Percentiles rank a stretch among this genome's conserved stretches.
phyloP scores from a whole-genome alignment of 805 yeast genomes.

The Yarrowia sp. region DNA sequence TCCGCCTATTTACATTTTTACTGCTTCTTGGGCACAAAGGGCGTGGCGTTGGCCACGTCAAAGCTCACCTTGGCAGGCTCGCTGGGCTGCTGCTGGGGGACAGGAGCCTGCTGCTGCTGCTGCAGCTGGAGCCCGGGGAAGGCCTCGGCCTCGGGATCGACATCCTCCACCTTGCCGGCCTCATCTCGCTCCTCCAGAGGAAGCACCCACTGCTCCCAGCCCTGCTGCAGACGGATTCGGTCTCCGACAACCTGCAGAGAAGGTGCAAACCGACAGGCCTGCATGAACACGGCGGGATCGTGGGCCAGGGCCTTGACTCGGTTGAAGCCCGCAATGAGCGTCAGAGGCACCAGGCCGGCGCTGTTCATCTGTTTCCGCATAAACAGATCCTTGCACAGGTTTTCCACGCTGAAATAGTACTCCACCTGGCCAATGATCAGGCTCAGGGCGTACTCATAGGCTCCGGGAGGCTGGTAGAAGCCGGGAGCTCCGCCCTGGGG shows the following conservation, averaged over 20 bases:
- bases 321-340: constrained; percentile 63
- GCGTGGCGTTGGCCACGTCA: constrained; percentile 40
- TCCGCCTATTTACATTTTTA: constrained; percentile 9
- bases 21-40: constrained; percentile 37
- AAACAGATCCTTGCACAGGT: constrained; percentile 77
- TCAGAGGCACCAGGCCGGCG: constrained; percentile 67
- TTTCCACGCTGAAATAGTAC: constrained; percentile 86
- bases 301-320: constrained; percentile 67
- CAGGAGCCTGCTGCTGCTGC: constrained; percentile 31
- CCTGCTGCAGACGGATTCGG: constrained; percentile 57
- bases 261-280: constrained; percentile 52
- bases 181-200: constrained; percentile 49
- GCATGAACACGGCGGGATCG: constrained; percentile 50
- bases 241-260: constrained; percentile 52
- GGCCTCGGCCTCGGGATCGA: constrained; percentile 27
- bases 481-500: constrained; percentile 5
- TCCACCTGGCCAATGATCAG: constrained; percentile 62
- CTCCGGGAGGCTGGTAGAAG: constrained; percentile 27
- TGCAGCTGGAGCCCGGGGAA: neutral
- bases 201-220: constrained; percentile 67
- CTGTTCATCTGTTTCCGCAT: constrained; percentile 77
- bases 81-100: constrained; percentile 27
- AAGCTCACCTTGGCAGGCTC: constrained; percentile 32
- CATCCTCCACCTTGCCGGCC: constrained; percentile 46
- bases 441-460: constrained; percentile 31